Conservation (phyloP, 1,139 yeast species). For the Scheffersomyces titani region DNA sequence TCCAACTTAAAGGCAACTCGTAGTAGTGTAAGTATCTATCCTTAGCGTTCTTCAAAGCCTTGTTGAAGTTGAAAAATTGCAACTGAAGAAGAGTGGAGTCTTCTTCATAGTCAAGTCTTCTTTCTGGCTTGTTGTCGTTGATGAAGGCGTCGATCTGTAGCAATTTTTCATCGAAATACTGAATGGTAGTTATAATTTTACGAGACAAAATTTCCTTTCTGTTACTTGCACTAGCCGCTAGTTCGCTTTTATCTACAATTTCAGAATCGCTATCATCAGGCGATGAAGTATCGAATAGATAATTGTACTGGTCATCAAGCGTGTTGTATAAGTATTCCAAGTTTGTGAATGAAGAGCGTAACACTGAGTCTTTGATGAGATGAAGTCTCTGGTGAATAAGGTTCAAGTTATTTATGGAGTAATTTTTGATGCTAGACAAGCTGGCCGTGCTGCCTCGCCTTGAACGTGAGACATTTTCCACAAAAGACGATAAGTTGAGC, state of each 20-base stretch:
- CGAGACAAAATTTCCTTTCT: constrained; percentile 37
- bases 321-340: constrained; percentile 50
- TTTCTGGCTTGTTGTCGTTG: constrained; percentile 35
- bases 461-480: constrained; percentile 6
- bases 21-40: constrained; percentile 66
- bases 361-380: constrained; percentile 41
- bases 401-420: constrained; percentile 36
- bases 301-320: constrained; percentile 57
- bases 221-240: constrained; percentile 9
- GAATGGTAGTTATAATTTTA: constrained; percentile 54
- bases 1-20: constrained; percentile 90
- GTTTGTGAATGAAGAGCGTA: constrained; percentile 45
- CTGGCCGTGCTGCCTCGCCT: constrained; percentile 33
- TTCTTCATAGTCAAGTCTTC: constrained; percentile 28
- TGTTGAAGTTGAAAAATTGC: constrained; percentile 58
- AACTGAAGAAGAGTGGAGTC: constrained; percentile 39
- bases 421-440: constrained; percentile 31
- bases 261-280: constrained; percentile 8
- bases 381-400: constrained; percentile 45
- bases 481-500: neutral
- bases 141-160: constrained; percentile 52
- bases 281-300: constrained; percentile 31
- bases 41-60: constrained; percentile 58
- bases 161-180: constrained; percentile 57
- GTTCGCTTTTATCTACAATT: neutral